phyloP scores from a whole-genome alignment of 495 filamentous ascomycete species.

The Cercophora samala region DNA sequence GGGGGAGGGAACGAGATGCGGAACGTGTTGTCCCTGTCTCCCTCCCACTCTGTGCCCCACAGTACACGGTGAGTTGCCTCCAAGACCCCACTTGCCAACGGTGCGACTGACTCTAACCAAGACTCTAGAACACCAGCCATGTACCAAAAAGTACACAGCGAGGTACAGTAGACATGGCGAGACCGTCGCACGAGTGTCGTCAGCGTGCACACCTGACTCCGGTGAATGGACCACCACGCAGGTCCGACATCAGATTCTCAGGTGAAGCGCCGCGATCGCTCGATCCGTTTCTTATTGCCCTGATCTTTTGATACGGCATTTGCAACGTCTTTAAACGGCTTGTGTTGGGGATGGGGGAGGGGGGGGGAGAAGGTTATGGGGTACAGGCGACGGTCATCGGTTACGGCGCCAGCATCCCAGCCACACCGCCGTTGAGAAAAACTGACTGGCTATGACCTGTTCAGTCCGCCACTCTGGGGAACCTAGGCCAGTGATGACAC shows the following conservation, averaged over 20 bases:
- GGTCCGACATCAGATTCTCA: conserved; percentile 1
- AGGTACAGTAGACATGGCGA: conserved; percentile 21
- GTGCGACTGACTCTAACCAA: conserved; percentile 29
- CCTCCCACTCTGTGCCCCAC: conserved; percentile 12
- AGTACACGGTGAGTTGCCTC: conserved; percentile 23
- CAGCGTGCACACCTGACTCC: conserved; percentile 28
- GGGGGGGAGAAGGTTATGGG: conserved; percentile 6
- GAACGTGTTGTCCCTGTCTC: conserved; percentile 7
- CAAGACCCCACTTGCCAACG: conserved; percentile 25
- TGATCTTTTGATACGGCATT: conserved; percentile 7
- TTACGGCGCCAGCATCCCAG: conserved; percentile 18
- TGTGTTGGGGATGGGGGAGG: conserved; percentile 14
- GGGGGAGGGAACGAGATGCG: not conserved
- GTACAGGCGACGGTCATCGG: conserved; percentile 9
- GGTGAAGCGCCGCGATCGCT: conserved; percentile 14
- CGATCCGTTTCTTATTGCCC: conserved; percentile 7
- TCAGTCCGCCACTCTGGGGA: conserved; percentile 14
- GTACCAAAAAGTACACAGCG: conserved; percentile 16
- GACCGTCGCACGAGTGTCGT: conserved; percentile 34
- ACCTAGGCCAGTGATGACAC: conserved; percentile 13
- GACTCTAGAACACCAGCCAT: conserved; percentile 24
- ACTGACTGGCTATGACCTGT: conserved; percentile 13
- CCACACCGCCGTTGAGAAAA: conserved; percentile 32
- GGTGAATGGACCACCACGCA: not conserved
- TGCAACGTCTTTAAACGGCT: not conserved